Conservation (phyloP, 1,284 basidiomycete genomes). For the Cryptococcus sp. region DNA sequence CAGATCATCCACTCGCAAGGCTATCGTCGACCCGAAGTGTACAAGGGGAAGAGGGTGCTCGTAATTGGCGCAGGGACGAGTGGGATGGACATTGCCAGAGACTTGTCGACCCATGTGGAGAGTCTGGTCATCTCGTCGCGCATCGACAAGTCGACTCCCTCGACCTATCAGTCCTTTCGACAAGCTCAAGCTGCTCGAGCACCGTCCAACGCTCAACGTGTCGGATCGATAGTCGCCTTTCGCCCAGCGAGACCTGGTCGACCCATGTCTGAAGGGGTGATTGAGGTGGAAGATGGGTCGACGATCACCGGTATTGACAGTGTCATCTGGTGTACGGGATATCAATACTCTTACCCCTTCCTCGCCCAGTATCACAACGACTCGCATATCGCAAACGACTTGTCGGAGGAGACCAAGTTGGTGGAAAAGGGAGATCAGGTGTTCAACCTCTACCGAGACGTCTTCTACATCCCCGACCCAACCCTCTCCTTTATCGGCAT, state of each 20-base stretch:
- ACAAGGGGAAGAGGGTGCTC: constrained; percentile 48
- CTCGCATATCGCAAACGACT: constrained; percentile 21
- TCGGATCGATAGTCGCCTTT: constrained; percentile 44
- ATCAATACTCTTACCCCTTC: constrained; percentile 52
- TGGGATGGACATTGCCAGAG: constrained; percentile 49
- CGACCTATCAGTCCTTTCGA: constrained; percentile 30
- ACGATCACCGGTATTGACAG: constrained; percentile 46
- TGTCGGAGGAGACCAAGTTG: constrained; percentile 23
- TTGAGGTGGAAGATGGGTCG: constrained; percentile 49
- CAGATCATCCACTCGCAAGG: constrained; percentile 49
- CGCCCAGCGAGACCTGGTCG: constrained; percentile 13
- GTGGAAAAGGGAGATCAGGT: constrained; percentile 52
- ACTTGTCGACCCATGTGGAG: constrained; percentile 34
- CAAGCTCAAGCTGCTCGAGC: constrained; percentile 29
- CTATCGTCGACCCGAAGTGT: constrained; percentile 49
- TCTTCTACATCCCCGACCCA: constrained; percentile 53
- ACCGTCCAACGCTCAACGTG: constrained; percentile 35
- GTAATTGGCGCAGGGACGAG: constrained; percentile 52
- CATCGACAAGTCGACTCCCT: constrained; percentile 29
- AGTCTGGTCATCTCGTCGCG: constrained; percentile 46
- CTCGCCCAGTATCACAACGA: constrained; percentile 49
- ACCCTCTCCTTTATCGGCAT: constrained; percentile 48
- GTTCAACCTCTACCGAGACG: constrained; percentile 50
- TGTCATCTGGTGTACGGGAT: constrained; percentile 51
- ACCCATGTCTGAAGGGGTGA: constrained; percentile 31